Percentiles rank a stretch among this genome's conserved stretches.
These are phyloP conservation scores for Cicer yamashitae DNA, from an alignment of 306 rosid species.

Conservation along the genomic window DNA sequence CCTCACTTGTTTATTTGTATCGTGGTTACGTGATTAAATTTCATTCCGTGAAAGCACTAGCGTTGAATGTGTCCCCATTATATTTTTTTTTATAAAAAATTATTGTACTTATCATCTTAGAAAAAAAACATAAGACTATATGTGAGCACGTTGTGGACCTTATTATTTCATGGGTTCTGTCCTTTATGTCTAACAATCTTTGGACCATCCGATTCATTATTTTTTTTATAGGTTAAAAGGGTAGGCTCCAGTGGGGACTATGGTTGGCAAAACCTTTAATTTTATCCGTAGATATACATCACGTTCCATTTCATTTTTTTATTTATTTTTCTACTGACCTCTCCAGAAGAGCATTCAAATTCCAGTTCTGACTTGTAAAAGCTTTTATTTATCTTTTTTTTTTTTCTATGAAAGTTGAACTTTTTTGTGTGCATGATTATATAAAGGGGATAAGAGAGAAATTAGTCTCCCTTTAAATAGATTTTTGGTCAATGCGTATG, in stretches of 20 bases:
- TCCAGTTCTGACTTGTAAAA: conserved; percentile 31
- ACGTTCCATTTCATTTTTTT: conserved; percentile 20
- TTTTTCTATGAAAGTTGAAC: neutral
- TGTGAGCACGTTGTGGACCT: conserved; percentile 53
- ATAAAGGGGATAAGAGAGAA: neutral
- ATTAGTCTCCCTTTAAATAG: too few relatives aligned
- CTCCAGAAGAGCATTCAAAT: conserved; percentile 13
- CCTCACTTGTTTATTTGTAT: neutral
- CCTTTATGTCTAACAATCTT: conserved; percentile 41
- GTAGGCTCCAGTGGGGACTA: conserved; percentile 40
- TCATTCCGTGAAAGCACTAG: conserved; percentile 46
- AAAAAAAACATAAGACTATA: conserved; percentile 23
- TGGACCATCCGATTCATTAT: conserved; percentile 46
- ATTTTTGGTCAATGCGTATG: too few relatives aligned
- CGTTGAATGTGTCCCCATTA: conserved; percentile 35
- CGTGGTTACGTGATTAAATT: conserved; percentile 46
- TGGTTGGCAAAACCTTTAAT: conserved; percentile 29
- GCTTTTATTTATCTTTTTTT: neutral
- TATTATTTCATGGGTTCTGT: conserved; percentile 38
- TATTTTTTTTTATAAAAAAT: neutral
- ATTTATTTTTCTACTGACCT: neutral
- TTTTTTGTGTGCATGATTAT: neutral
- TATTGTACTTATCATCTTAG: conserved; percentile 29
- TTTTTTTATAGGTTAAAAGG: conserved; percentile 36
- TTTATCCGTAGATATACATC: conserved; percentile 30